Percentiles rank a stretch among this genome's conserved stretches.
phyloP scores from a whole-genome alignment of 1,284 basidiomycete species.

The Ganoderma lucidum region DNA sequence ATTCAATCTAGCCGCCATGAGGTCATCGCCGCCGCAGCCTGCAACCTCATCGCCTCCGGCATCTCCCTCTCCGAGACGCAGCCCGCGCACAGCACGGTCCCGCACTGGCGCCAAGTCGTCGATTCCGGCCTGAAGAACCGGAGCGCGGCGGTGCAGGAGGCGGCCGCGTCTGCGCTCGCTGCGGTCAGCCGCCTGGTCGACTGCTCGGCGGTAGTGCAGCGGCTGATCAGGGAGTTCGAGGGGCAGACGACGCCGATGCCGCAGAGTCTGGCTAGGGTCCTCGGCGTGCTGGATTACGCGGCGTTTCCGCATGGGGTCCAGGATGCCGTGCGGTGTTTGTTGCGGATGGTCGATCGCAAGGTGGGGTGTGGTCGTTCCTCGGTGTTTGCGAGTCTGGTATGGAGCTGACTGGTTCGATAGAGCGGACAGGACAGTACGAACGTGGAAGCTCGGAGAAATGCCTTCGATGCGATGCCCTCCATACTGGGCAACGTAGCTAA shows the following conservation, averaged over 20 bases:
- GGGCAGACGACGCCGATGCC: conserved; percentile 64
- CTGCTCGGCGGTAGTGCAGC: conserved; percentile 67
- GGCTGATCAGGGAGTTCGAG: conserved; percentile 74
- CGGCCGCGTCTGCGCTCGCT: conserved; percentile 71
- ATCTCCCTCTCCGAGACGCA: conserved; percentile 66
- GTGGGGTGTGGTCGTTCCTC: conserved; percentile 48
- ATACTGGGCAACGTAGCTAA: conserved; percentile 59
- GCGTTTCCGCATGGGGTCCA: conserved; percentile 59
- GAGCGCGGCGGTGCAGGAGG: conserved; percentile 74
- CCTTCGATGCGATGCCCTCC: conserved; percentile 69
- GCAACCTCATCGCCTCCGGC: conserved; percentile 73
- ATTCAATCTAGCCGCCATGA: conserved; percentile 80
- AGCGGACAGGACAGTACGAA: conserved; percentile 50
- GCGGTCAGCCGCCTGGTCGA: conserved; percentile 73
- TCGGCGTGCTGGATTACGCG: conserved; percentile 79
- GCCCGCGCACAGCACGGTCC: conserved; percentile 49
- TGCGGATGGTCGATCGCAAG: conserved; percentile 62
- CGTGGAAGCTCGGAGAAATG: conserved; percentile 77
- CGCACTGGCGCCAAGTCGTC: conserved; percentile 74
- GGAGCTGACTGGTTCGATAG: conserved; percentile 12
- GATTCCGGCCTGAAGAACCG: conserved; percentile 79
- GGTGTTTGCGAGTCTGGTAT: background rate
- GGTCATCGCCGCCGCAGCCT: conserved; percentile 78
- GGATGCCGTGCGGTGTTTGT: conserved; percentile 63
- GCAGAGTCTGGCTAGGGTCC: conserved; percentile 80